Conservation (phyloP, 1,139 yeast genomes). For the Spathaspora sp. region DNA sequence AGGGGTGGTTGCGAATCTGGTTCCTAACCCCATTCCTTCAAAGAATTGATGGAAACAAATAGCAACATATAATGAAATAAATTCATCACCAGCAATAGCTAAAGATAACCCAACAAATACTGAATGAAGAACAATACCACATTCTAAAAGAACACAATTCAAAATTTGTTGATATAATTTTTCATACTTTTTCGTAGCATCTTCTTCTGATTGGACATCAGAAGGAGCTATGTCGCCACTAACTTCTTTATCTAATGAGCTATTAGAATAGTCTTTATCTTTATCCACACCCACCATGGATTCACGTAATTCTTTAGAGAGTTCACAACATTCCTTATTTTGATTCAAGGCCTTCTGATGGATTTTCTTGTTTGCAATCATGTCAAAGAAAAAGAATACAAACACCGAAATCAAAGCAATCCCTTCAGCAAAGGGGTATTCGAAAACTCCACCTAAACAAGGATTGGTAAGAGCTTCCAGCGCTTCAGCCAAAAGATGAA, state of each 20-base stretch:
- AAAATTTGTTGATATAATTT: conserved; percentile 17
- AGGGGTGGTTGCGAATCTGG: conserved; percentile 34
- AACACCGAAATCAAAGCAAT: conserved; percentile 34
- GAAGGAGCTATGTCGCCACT: neutral
- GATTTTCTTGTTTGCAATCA: conserved; percentile 25
- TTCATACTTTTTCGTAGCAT: conserved; percentile 1
- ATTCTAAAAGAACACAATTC: conserved; percentile 32
- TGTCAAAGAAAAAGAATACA: conserved; percentile 30
- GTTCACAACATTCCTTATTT: neutral
- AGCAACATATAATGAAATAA: conserved; percentile 35
- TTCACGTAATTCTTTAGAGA: neutral
- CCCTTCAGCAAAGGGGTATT: conserved; percentile 37
- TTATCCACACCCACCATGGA: neutral
- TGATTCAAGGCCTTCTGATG: conserved; percentile 14
- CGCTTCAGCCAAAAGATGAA: conserved; percentile 34
- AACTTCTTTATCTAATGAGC: neutral
- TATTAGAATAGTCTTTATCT: neutral
- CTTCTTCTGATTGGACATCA: neutral
- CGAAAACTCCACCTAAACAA: conserved; percentile 30
- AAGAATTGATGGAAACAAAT: conserved; percentile 42
- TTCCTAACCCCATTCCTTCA: conserved; percentile 43
- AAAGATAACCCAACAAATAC: conserved; percentile 40
- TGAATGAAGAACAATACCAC: conserved; percentile 42
- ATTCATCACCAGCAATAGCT: conserved; percentile 39
- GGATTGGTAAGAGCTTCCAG: conserved; percentile 22